phyloP scores from a whole-genome alignment of 2,329 filamentous ascomycete genomes.

The Fusarium coicis region DNA sequence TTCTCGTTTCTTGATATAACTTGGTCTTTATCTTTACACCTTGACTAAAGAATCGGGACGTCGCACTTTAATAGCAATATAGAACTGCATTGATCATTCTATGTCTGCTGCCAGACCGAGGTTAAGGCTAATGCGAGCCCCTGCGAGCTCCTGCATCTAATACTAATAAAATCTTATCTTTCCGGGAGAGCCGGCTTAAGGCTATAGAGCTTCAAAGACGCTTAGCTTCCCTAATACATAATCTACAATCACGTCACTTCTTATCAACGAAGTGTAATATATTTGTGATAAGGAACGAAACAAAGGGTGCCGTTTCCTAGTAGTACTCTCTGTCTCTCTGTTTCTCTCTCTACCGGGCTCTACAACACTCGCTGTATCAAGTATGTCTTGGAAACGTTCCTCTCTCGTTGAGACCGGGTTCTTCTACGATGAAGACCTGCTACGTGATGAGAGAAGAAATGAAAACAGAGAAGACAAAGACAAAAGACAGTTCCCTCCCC shows the following conservation, averaged over 20 bases:
- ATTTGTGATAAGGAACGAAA: not conserved
- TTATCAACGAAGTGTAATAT: accelerated
- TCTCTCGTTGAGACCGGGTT: not conserved
- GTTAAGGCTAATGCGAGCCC: not conserved
- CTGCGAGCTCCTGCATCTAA: accelerated
- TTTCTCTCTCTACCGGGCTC: no score
- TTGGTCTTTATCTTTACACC: no score
- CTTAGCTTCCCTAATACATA: accelerated
- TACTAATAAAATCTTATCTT: accelerated
- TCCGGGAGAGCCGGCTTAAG: not conserved
- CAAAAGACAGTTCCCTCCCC: not conserved
- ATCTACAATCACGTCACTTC: not conserved
- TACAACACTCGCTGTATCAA: accelerated
- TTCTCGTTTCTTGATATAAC: no score
- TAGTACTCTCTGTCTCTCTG: not conserved
- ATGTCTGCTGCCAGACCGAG: accelerated
- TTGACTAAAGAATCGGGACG: no score
- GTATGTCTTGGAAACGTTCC: not conserved
- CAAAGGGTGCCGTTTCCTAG: accelerated
- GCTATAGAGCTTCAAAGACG: accelerated
- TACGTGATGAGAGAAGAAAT: not conserved
- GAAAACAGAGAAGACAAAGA: not conserved
- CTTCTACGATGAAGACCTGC: not conserved
- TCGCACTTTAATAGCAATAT: no score
- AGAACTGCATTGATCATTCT: no score